Percentiles rank a stretch among this genome's conserved stretches.
Conservation (phyloP, 2,329 filamentous ascomycete genomes). For the Grosmannia serpens region DNA sequence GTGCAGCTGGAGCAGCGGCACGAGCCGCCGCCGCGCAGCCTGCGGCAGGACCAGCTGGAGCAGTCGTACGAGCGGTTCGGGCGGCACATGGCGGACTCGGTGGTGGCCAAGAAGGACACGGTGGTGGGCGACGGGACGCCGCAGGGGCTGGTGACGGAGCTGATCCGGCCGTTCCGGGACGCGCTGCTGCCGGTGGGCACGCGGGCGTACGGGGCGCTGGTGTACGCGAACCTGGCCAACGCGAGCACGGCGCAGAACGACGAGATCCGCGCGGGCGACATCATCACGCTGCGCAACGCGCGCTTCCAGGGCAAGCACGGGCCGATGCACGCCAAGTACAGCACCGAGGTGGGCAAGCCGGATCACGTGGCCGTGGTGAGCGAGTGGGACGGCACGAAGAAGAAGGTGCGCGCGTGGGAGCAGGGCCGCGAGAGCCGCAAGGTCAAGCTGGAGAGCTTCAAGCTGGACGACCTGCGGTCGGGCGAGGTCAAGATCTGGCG, state of each 20-base stretch:
- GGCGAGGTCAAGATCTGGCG: constrained; percentile 97
- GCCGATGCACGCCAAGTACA: constrained; percentile 91
- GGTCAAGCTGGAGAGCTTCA: constrained; percentile 87
- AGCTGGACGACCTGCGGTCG: constrained; percentile 79
- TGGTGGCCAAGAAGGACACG: constrained; percentile 61
- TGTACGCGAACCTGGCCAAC: constrained; percentile 93
- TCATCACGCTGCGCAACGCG: constrained; percentile 84
- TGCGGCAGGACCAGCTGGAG: constrained; percentile 90
- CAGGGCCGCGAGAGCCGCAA: constrained; percentile 90
- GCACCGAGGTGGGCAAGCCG: constrained; percentile 71
- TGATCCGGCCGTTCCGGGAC: constrained; percentile 61
- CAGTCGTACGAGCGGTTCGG: constrained; percentile 73
- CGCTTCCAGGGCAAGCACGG: constrained; percentile 93
- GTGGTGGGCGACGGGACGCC: constrained; percentile 79
- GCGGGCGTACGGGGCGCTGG: constrained; percentile 78
- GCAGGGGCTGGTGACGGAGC: constrained; percentile 62
- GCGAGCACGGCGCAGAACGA: constrained; percentile 82
- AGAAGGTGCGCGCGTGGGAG: constrained; percentile 92
- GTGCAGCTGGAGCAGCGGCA: constrained; percentile 75
- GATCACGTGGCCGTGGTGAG: constrained; percentile 86
- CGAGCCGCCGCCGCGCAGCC: constrained; percentile 65
- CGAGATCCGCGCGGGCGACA: constrained; percentile 84
- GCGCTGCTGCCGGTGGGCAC: constrained; percentile 78
- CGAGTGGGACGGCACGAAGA: constrained; percentile 98
- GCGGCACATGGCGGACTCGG: constrained; percentile 60